phyloP scores from a whole-genome alignment of 495 filamentous ascomycete species.

The Penicilliopsis zonata region DNA sequence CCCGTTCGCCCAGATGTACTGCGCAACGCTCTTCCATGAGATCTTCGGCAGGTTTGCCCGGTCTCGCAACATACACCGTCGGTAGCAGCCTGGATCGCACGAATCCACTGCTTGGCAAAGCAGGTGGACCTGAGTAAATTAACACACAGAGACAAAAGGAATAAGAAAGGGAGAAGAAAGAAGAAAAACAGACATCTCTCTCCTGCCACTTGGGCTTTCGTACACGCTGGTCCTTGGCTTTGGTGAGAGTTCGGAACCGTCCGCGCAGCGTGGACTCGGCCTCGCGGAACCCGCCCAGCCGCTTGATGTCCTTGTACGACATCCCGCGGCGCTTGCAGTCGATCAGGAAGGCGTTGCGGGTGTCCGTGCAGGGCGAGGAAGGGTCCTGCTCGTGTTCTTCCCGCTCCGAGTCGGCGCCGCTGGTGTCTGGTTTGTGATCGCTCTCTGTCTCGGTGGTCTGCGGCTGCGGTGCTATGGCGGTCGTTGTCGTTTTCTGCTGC shows the following conservation, averaged over 20 bases:
- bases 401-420: too few relatives aligned
- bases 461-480: too few relatives aligned
- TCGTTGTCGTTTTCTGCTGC: too few relatives aligned
- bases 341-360: conserved; percentile 54
- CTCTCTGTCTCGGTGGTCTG: too few relatives aligned
- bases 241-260: conserved; percentile 67
- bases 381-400: too few relatives aligned
- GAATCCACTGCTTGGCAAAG: conserved; percentile 21
- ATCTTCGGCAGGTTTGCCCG: conserved; percentile 34
- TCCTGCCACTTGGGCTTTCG: conserved; percentile 68
- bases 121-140: conserved; percentile 19
- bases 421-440: too few relatives aligned
- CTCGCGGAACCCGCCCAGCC: conserved; percentile 51
- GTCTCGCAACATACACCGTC: neutral
- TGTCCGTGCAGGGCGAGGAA: too few relatives aligned
- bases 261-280: conserved; percentile 85
- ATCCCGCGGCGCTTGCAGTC: conserved; percentile 48
- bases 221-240: conserved; percentile 58
- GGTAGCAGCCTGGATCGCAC: conserved; percentile 11
- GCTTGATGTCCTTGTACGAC: conserved; percentile 72
- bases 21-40: conserved; percentile 72
- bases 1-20: conserved; percentile 57
- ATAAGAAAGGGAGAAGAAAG: conserved; percentile 1
- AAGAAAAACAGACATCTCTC: conserved; percentile 53
- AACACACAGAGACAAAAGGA: too few relatives aligned